Evolutionary conservation across 2,329 filamentous ascomycete species (phyloP).

Genomic region (Ascochyta pisi): DNA sequence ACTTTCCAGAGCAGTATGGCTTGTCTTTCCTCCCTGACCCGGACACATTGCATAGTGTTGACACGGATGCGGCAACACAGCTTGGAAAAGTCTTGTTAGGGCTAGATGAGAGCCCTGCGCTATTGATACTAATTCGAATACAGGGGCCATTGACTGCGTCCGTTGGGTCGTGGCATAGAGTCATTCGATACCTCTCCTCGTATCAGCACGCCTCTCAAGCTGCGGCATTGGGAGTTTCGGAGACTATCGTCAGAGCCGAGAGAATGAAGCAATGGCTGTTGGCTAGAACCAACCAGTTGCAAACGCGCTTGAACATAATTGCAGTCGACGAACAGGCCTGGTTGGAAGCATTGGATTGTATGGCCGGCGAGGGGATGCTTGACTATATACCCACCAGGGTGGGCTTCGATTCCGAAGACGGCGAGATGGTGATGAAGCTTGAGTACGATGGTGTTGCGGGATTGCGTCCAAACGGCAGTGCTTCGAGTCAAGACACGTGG

Average conservation of each 20-base stretch:
- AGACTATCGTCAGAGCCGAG: neutral
- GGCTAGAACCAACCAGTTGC: neutral
- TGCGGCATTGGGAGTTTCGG: no score
- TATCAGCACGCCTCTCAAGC: neutral
- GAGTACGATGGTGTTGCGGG: conserved; percentile 1
- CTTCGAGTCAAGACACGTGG: neutral
- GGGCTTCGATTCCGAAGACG: conserved; percentile 4
- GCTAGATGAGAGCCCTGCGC: neutral
- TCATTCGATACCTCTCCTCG: neutral
- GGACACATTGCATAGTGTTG: neutral
- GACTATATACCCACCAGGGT: conserved; percentile 12
- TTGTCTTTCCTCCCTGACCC: neutral
- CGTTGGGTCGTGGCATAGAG: conserved; percentile 4
- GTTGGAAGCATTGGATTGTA: conserved; percentile 11
- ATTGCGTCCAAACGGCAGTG: neutral
- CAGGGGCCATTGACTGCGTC: conserved; percentile 1
- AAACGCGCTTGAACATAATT: neutral
- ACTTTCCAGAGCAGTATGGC: neutral
- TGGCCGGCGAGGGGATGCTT: conserved; percentile 8
- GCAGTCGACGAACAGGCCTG: conserved; percentile 8
- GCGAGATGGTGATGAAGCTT: conserved; percentile 6
- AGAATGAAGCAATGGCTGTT: neutral
- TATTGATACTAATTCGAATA: neutral
- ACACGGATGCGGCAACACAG: neutral
- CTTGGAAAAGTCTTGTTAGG: neutral